Conservation (phyloP, 192 early-diverging fungal species). For the Entomortierella beljakovae region DNA sequence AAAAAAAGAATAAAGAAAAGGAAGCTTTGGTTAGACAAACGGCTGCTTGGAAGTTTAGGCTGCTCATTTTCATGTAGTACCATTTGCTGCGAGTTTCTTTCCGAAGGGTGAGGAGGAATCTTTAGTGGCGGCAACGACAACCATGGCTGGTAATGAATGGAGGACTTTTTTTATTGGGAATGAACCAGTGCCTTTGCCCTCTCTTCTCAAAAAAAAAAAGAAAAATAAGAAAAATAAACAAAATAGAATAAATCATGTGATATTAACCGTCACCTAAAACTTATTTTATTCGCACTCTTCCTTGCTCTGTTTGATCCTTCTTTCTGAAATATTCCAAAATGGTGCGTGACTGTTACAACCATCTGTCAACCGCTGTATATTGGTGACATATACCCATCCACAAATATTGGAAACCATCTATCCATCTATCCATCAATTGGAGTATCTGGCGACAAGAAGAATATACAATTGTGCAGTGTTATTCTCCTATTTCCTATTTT, state of each 20-base stretch:
- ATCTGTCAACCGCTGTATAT: not conserved
- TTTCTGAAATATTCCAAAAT: slow-evolving; percentile 44
- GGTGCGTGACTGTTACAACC: slow-evolving; percentile 34
- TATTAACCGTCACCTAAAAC: not conserved
- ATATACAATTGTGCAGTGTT: not conserved
- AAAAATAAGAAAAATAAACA: slow-evolving; percentile 35
- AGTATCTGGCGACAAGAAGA: slow-evolving; percentile 25
- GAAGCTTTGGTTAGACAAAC: not conserved
- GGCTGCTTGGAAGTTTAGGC: not conserved
- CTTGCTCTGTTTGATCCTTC: slow-evolving; percentile 11
- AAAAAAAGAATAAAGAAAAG: not conserved
- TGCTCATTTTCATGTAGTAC: slow-evolving; percentile 44
- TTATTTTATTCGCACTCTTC: not conserved
- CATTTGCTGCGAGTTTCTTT: slow-evolving; percentile 75
- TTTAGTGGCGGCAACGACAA: slow-evolving; percentile 36
- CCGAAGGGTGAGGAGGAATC: slow-evolving; percentile 66
- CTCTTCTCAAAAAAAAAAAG: slow-evolving; percentile 32
- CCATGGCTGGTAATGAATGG: slow-evolving; percentile 20
- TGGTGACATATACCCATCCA: not conserved
- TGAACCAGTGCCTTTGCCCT: not conserved
- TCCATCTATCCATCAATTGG: slow-evolving; percentile 17
- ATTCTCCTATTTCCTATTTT: no score
- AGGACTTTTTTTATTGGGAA: not conserved
- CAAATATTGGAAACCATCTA: not conserved
- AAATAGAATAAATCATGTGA: not conserved